Conservation (phyloP, 2,329 filamentous ascomycete species). For the Fusarium tjaetaba region DNA sequence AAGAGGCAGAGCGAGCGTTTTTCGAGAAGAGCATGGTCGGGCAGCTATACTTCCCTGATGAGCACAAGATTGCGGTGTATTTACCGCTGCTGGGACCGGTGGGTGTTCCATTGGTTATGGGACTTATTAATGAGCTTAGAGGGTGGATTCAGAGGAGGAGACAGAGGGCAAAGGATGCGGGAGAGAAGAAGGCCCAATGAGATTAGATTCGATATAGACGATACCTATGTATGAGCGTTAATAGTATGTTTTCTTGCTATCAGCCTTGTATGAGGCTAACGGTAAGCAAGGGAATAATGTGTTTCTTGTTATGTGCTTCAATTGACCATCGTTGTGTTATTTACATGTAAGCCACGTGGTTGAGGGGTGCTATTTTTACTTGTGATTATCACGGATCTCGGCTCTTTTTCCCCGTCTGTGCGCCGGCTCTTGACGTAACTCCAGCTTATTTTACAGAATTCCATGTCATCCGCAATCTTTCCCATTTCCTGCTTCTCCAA, state of each 20-base stretch:
- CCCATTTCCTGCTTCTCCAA: background rate
- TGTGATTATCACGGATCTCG: conserved; percentile 17
- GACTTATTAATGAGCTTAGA: conserved; percentile 82
- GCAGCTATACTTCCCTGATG: conserved; percentile 97
- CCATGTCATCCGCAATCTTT: conserved; percentile 3
- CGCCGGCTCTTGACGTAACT: conserved; percentile 21
- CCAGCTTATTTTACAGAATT: background rate
- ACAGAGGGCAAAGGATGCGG: conserved; percentile 54
- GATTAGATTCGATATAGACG: background rate
- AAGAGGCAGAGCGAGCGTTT: conserved; percentile 91
- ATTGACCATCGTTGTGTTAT: background rate
- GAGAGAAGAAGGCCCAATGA: conserved; percentile 52
- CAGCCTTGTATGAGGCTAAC: background rate
- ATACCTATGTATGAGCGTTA: conserved; percentile 28
- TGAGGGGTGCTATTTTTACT: background rate
- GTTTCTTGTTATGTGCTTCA: background rate
- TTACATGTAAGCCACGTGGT: background rate
- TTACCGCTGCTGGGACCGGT: conserved; percentile 90
- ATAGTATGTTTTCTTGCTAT: conserved; percentile 4
- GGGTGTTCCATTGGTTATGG: conserved; percentile 88
- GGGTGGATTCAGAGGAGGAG: conserved; percentile 62
- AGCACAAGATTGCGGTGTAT: conserved; percentile 98
- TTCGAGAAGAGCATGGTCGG: conserved; percentile 99
- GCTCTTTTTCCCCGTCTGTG: conserved; percentile 28
- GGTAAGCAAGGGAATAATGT: background rate